Evolutionary conservation across 208 protist genomes (phyloP).

Genomic region (Leishmania aethiopica): DNA sequence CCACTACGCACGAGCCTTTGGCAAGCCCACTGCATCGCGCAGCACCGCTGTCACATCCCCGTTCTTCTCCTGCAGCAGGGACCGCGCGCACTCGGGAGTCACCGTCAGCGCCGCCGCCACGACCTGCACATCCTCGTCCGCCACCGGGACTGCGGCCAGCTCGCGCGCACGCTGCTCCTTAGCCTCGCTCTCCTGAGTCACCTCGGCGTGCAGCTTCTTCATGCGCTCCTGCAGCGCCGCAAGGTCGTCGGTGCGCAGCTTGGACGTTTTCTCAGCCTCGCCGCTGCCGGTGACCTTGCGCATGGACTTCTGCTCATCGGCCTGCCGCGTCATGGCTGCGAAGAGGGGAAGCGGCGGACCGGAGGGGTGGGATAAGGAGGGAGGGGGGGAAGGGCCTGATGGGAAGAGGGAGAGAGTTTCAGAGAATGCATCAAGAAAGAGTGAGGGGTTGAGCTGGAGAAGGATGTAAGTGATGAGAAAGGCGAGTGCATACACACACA

Average conservation of each 20-base stretch:
- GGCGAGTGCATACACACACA: not conserved
- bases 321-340: constrained; percentile 57
- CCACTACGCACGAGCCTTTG: constrained; percentile 44
- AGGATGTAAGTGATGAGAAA: not conserved
- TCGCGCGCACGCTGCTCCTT: constrained; percentile 62
- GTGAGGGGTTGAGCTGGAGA: not conserved
- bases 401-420: not conserved
- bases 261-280: constrained; percentile 65
- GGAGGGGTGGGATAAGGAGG: not conserved
- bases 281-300: constrained; percentile 55
- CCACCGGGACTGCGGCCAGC: constrained; percentile 42
- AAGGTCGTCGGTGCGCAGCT: constrained; percentile 75
- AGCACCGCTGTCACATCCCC: constrained; percentile 64
- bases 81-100: constrained; percentile 38
- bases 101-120: constrained; percentile 47
- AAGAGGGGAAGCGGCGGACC: not conserved
- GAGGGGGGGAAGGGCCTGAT: not conserved
- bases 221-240: constrained; percentile 70
- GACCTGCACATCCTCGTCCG: constrained; percentile 53
- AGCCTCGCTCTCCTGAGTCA: constrained; percentile 58
- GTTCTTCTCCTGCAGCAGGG: constrained; percentile 57
- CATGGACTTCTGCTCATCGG: constrained; percentile 83
- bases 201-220: constrained; percentile 65
- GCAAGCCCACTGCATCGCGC: constrained; percentile 68
- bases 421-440: not conserved